These are phyloP conservation scores for Bjerkandera adusta DNA, from an alignment of 1,284 basidiomycete species.

Conservation along the genomic window DNA sequence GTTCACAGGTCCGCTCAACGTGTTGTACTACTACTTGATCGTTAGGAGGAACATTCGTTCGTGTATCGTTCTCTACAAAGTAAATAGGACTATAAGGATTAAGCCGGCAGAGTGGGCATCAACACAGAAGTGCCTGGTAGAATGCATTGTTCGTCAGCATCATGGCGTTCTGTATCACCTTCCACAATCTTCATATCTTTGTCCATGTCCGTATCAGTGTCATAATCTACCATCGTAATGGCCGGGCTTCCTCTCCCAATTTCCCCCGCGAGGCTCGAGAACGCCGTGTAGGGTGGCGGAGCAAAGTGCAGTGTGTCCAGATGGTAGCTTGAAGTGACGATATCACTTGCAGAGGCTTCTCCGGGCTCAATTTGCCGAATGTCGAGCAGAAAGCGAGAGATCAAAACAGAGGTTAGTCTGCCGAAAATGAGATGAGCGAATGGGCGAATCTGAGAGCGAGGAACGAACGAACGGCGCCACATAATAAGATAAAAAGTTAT, in stretches of 20 bases:
- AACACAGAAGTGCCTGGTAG: too few species aligned
- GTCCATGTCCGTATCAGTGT: not conserved
- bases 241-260: not conserved
- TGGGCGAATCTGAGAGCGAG: not conserved
- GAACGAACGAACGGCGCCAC: conserved; percentile 13
- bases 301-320: too few species aligned
- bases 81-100: too few species aligned
- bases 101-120: too few species aligned
- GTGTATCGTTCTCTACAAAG: too few species aligned
- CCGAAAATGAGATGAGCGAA: not conserved
- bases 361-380: conserved; percentile 5
- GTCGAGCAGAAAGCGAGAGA: conserved; percentile 14
- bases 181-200: not conserved
- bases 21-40: too few species aligned
- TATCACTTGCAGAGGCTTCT: too few species aligned
- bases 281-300: too few species aligned
- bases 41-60: too few species aligned
- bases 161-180: not conserved
- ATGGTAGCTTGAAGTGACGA: too few species aligned
- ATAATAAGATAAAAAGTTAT: conserved; percentile 11
- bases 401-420: conserved; percentile 11
- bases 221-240: not conserved
- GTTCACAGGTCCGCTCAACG: too few species aligned
- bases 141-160: not conserved
- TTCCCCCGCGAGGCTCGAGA: not conserved